Percentiles rank a stretch among this genome's conserved stretches.
Evolutionary conservation across 306 rosid species (phyloP).

Genomic region (Acmispon strigosus): DNA sequence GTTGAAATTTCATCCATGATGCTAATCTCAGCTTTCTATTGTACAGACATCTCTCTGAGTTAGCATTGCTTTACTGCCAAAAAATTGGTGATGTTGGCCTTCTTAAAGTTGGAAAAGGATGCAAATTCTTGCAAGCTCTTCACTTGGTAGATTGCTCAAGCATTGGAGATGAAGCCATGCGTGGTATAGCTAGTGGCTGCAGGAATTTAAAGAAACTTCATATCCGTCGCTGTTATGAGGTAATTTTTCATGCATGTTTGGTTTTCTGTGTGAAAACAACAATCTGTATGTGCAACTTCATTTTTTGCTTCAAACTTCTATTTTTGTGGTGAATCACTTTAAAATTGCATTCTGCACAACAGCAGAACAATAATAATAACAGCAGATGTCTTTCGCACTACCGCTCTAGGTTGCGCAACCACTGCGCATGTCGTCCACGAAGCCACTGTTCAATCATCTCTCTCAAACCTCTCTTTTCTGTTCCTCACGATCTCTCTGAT

Average conservation of each 20-base stretch:
- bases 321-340: neutral
- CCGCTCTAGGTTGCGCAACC: no score
- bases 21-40: constrained; percentile 25
- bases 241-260: constrained; percentile 15
- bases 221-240: constrained; percentile 94
- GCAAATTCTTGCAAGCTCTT: constrained; percentile 82
- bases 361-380: no score
- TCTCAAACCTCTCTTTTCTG: no score
- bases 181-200: constrained; percentile 82
- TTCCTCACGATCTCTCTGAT: no score
- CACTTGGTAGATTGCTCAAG: constrained; percentile 91
- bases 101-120: constrained; percentile 70
- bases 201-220: constrained; percentile 80
- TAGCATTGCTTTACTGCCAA: constrained; percentile 81
- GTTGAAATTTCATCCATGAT: neutral
- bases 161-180: constrained; percentile 86
- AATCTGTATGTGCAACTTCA: neutral
- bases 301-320: neutral
- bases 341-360: constrained; percentile 5
- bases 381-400: no score
- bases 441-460: no score
- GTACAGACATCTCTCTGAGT: constrained; percentile 67
- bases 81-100: constrained; percentile 72
- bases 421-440: no score
- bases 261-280: neutral